Base-by-base conservation (phyloP, 441 rosid species). In the Gossypium trilobum region DNA sequence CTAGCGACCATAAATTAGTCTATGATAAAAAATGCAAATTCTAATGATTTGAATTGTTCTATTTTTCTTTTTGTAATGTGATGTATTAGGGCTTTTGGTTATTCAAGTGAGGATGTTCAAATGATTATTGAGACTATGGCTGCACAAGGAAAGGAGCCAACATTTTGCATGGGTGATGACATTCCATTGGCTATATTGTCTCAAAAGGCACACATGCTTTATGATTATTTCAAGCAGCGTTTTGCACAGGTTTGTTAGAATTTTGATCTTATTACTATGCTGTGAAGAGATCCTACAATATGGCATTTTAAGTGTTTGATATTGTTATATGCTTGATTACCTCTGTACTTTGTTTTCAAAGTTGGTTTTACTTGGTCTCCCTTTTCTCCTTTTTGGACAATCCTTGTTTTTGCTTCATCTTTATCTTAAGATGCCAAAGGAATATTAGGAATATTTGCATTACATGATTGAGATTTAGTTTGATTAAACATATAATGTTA, bases 71-170 rank as follows among this genome's bases (percentile, higher is more conserved):
- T 77, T n/a, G 70, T 8, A n/a, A 62, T 76, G 64, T 79, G 72
- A 59, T 79, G 79, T 65, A 75, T 59, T 86, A 95, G 99, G 87
- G 96, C 98, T 57, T 95, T 85, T 77, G 99, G 99, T 78, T 95
- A 92, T 80, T 95, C 99, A 69, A 95, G 99, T 75, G 99, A 95
- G 82, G 99, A 95, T 83, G 99, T 95, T 22, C 99, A 92, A 82
- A 95, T 95, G 99, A 88, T 95, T 80, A 95, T 95, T 84, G 98
- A 95, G 84, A 75, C 85, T 48, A 95, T 95, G 98, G 98, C 98
- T 78, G 78, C 97, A 5, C 97, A 95, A 82, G 99, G 97, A 61
- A 95, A 95, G 83, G 99, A 94, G 74, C 97, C 99, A 59, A 94
- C 97, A 44, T 93, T 91, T 87, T 93, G 98, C 80, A 91, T 91